Evolutionary conservation across 768 basidiomycete species (phyloP).

Genomic region (Rhizopogon sp.): DNA sequence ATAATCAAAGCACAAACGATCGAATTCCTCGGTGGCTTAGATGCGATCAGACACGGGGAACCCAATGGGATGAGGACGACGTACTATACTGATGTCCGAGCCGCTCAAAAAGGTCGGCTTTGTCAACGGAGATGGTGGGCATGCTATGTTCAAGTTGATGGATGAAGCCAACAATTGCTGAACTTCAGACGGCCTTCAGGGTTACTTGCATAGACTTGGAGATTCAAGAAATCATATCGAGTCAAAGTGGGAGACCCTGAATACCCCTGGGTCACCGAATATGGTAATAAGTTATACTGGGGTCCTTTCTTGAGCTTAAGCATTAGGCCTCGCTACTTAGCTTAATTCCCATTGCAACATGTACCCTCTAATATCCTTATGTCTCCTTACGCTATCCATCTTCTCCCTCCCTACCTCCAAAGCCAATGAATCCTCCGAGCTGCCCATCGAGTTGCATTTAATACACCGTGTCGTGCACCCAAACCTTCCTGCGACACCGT

Average conservation of each 20-base stretch:
- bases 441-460: not conserved
- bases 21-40: constrained; percentile 90
- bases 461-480: constrained; percentile 29
- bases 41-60: constrained; percentile 5
- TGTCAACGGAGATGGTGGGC: constrained; percentile 96
- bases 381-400: constrained; percentile 4
- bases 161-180: not conserved
- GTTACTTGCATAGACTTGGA: not conserved
- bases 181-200: not conserved
- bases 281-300: not conserved
- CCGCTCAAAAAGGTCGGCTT: constrained; percentile 86
- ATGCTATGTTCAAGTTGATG: constrained; percentile 32
- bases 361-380: constrained; percentile 2
- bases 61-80: constrained; percentile 11
- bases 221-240: constrained; percentile 4
- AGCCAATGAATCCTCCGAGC: not conserved
- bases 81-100: constrained; percentile 81
- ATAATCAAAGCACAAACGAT: constrained; percentile 94
- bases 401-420: not conserved
- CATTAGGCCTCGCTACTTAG: no score
- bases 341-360: not conserved
- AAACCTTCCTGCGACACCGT: constrained; percentile 18
- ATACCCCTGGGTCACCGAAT: constrained; percentile 8
- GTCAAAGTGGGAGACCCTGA: constrained; percentile 8
- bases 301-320: not conserved